A percentile compares a stretch with the other conserved stretches of the same genome.
Conservation (phyloP, 1,284 basidiomycete genomes). For the Rhodotorula sp. region DNA sequence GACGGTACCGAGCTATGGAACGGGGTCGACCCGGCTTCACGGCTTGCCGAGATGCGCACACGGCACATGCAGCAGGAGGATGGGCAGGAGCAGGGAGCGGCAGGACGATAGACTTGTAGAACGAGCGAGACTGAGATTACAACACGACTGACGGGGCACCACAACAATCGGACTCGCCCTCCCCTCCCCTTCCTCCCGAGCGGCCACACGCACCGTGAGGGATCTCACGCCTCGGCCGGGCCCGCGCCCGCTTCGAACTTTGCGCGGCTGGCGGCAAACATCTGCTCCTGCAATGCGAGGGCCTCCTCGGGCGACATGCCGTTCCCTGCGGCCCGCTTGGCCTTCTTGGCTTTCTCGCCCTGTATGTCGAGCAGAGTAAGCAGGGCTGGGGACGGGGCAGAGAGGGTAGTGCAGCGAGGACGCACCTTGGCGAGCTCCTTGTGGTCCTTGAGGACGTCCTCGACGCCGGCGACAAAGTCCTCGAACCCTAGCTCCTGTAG, state of each 20-base stretch:
- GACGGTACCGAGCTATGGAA: slow-evolving; percentile 39
- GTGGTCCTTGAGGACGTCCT: slow-evolving; percentile 89
- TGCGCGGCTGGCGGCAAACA: slow-evolving; percentile 82
- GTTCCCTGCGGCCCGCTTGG: slow-evolving; percentile 73
- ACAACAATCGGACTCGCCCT: slow-evolving; percentile 1
- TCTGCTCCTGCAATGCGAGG: slow-evolving; percentile 77
- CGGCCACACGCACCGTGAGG: background rate
- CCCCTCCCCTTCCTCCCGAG: background rate
- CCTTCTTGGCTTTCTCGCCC: slow-evolving; percentile 69
- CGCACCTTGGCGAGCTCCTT: slow-evolving; percentile 85
- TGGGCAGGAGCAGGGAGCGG: background rate
- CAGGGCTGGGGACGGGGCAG: background rate
- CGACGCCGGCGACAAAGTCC: slow-evolving; percentile 80
- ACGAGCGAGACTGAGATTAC: background rate
- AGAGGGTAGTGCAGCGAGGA: background rate
- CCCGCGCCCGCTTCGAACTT: slow-evolving; percentile 54
- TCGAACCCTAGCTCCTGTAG: slow-evolving; percentile 82
- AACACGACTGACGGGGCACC: slow-evolving; percentile 8
- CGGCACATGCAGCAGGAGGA: background rate
- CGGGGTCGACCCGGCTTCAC: slow-evolving; percentile 14
- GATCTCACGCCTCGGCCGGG: background rate
- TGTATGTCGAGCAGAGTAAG: background rate
- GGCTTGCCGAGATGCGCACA: slow-evolving; percentile 36
- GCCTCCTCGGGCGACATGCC: slow-evolving; percentile 91
- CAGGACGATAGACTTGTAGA: background rate